Base-by-base conservation (phyloP, 768 basidiomycete species). In the Pleurotus tuber-regium region DNA sequence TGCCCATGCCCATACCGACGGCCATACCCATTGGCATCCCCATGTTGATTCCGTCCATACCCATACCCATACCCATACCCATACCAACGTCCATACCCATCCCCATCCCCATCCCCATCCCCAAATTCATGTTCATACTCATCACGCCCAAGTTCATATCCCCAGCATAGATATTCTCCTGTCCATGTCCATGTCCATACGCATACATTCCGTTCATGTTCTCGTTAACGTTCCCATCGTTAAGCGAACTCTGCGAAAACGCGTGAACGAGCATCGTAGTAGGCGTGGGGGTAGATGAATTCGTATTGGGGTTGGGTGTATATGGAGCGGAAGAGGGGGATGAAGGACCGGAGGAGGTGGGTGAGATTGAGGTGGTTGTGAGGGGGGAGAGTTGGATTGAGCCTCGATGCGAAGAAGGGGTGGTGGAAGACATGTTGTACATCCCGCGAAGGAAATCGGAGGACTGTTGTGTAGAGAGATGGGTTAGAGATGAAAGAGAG, bases 391-490 rank as follows among this genome's bases (percentile, higher is more conserved):
- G 50, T 61, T 65, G 48, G 50, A 52, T 50, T 23, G 14, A 21
- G 6, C 50, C 24, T 33, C 24, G 18, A 23, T 28, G 44, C 4
- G 38, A 28, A 6, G 33, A 18, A 1, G 16, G 21, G 19, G 40
- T 11, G 18, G 50, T 2, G 41, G 29, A 36, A 58, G 67, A 58
- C 44, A 70, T 64, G 55, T 50, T 62, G 69, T 73, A 78, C 72
- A 80, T 77, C 61, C 71, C 68, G 46, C 75, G 71, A 51, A 79
- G 70, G 60, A 76, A 78, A 46, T 79, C 77, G 50, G 75, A 69
- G 21, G 75, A 69, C 81, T n/a, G n/a, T n/a, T n/a, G n/a, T n/a
- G n/a, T 83, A 52, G 12, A 36, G 54, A 52, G 19, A 41, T 25
- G 42, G 16, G 30, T 35, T 58, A 40, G 57, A 38, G 2, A 40